Percentiles rank a stretch among this genome's conserved stretches.
Conservation (phyloP, 176 grass and related monocot species). For the Juncus effusus region DNA sequence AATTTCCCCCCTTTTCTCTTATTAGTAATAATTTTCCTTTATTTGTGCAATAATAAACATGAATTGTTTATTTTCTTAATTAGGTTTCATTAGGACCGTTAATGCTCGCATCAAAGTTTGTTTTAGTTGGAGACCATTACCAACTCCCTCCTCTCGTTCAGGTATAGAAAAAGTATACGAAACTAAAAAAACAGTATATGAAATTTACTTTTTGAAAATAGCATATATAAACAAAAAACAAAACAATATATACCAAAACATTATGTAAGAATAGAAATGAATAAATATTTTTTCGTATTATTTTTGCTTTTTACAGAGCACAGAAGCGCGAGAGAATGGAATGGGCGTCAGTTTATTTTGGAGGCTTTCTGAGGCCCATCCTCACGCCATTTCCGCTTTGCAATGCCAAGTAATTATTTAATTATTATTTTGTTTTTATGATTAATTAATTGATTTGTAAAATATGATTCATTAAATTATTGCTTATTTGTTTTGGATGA, state of each 20-base stretch:
- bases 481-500: neutral
- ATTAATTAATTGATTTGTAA: neutral
- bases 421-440: conserved; percentile 14
- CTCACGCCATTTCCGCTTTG: conserved; percentile 89
- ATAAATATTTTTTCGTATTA: no score
- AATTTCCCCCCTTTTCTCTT: conserved; percentile 14
- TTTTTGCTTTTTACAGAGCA: no score
- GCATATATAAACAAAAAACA: no score
- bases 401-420: conserved; percentile 62
- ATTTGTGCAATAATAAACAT: neutral
- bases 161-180: conserved; percentile 20
- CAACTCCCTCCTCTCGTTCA: conserved; percentile 95
- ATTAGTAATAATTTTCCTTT: neutral
- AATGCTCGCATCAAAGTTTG: conserved; percentile 90
- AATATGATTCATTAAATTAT: neutral
- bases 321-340: conserved; percentile 83
- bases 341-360: conserved; percentile 97
- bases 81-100: conserved; percentile 93
- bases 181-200: no score
- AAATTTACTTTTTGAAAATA: no score
- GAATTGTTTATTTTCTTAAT: conserved; percentile 10
- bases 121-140: conserved; percentile 96
- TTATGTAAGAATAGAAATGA: no score
- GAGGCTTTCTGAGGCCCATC: conserved; percentile 91
- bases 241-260: no score